phyloP scores from a whole-genome alignment of 352 stramenopile species.

The Globisporangium lucens region DNA sequence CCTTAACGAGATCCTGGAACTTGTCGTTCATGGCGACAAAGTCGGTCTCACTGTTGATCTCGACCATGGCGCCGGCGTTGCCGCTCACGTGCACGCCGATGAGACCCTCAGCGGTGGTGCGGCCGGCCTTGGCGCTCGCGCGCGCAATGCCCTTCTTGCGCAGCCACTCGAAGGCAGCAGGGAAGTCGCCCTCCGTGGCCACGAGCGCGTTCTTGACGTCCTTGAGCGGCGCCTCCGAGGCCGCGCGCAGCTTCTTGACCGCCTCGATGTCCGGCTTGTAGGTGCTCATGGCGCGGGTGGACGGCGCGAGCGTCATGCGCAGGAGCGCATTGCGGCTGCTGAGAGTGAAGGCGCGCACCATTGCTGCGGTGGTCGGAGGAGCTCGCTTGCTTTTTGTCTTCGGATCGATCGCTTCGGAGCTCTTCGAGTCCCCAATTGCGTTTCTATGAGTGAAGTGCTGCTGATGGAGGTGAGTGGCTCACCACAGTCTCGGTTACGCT shows the following conservation, averaged over 20 bases:
- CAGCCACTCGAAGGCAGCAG: conserved; percentile 85
- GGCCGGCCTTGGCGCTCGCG: conserved; percentile 74
- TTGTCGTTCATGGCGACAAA: conserved; percentile 93
- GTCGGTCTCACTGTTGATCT: conserved; percentile 95
- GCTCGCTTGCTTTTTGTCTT: neutral
- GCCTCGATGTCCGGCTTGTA: conserved; percentile 81
- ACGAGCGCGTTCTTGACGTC: conserved; percentile 89
- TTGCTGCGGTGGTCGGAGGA: neutral
- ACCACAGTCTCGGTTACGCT: neutral
- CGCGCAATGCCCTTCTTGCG: conserved; percentile 86
- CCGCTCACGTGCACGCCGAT: conserved; percentile 71
- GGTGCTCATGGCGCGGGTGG: conserved; percentile 51
- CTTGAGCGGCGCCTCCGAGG: conserved; percentile 84
- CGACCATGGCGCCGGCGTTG: conserved; percentile 84
- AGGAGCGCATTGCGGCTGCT: conserved; percentile 9
- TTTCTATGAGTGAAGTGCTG: conserved; percentile 5
- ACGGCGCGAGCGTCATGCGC: conserved; percentile 9
- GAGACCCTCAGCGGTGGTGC: conserved; percentile 75
- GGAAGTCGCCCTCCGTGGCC: conserved; percentile 77
- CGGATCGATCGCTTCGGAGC: neutral
- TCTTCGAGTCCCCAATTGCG: conserved; percentile 1
- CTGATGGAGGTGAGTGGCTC: neutral
- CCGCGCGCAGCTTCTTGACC: conserved; percentile 86
- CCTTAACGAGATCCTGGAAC: conserved; percentile 78
- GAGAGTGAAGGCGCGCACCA: conserved; percentile 16